phyloP scores from a whole-genome alignment of 176 grass and related monocot genomes.

The Alopecurus myosuroides region DNA sequence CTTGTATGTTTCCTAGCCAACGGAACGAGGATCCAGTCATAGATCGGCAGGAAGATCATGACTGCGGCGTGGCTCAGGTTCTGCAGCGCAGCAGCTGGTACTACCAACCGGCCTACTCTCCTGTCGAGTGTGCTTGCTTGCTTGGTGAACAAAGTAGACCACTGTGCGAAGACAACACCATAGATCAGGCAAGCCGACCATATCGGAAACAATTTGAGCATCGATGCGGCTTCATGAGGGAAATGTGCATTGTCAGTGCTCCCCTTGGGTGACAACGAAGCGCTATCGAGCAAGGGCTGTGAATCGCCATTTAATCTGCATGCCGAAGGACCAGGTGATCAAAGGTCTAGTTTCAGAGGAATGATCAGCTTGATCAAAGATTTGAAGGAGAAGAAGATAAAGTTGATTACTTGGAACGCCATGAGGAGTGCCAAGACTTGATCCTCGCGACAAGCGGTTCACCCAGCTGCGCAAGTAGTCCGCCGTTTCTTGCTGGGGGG shows the following conservation, averaged over 20 bases:
- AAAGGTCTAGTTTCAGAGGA: background rate
- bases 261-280: background rate
- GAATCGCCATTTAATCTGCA: background rate
- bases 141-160: slow-evolving; percentile 46
- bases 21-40: slow-evolving; percentile 38
- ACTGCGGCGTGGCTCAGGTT: background rate
- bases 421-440: background rate
- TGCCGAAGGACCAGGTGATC: background rate
- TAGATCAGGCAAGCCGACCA: slow-evolving; percentile 49
- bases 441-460: background rate
- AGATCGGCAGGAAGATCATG: slow-evolving; percentile 39
- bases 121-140: slow-evolving; percentile 42
- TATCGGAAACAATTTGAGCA: slow-evolving; percentile 40
- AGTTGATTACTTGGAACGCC: background rate
- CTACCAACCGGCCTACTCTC: slow-evolving; percentile 14
- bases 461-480: background rate
- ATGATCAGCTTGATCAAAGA: background rate
- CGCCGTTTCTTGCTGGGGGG: background rate
- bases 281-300: background rate
- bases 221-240: background rate
- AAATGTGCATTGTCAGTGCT: background rate
- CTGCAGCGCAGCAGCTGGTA: slow-evolving; percentile 37
- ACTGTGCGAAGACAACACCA: background rate
- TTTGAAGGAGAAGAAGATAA: background rate
- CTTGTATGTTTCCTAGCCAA: slow-evolving; percentile 7